Percentiles rank a stretch among this genome's conserved stretches.
These are phyloP conservation scores for Cyberlindnera maritima DNA, from an alignment of 805 yeast genomes.

Conservation along the genomic window DNA sequence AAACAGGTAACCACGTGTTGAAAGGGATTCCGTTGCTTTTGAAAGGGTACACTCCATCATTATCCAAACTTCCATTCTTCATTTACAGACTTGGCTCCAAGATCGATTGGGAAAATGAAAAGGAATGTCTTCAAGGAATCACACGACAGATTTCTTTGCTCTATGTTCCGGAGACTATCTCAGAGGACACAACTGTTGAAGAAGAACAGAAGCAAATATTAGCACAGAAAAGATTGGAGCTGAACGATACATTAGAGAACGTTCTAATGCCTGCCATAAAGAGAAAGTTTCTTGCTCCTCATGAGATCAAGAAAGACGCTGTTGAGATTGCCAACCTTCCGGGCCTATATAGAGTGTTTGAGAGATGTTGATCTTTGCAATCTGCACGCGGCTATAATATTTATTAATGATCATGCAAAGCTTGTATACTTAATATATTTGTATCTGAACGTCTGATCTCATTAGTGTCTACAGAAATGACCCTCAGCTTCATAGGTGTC, in stretches of 20 bases:
- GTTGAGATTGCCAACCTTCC: constrained; percentile 90
- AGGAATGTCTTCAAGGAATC: constrained; percentile 63
- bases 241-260: constrained; percentile 48
- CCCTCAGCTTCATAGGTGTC: no score
- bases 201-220: constrained; percentile 25
- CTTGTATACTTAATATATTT: not conserved
- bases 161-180: constrained; percentile 60
- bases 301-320: constrained; percentile 47
- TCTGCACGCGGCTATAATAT: not conserved
- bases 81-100: constrained; percentile 56
- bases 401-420: no score
- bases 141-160: constrained; percentile 67
- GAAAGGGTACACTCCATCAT: constrained; percentile 59
- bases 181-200: constrained; percentile 25
- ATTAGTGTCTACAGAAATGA: no score
- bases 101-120: constrained; percentile 67
- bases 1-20: constrained; percentile 35
- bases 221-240: constrained; percentile 28
- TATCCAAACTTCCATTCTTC: constrained; percentile 64
- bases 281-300: constrained; percentile 62
- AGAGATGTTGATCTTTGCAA: constrained; percentile 58
- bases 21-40: constrained; percentile 65
- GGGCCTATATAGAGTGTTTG: constrained; percentile 87
- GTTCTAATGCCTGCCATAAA: constrained; percentile 65
- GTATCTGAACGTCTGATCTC: not conserved